Conservation (phyloP, 768 basidiomycete species). For the Amylocystis lapponica region DNA sequence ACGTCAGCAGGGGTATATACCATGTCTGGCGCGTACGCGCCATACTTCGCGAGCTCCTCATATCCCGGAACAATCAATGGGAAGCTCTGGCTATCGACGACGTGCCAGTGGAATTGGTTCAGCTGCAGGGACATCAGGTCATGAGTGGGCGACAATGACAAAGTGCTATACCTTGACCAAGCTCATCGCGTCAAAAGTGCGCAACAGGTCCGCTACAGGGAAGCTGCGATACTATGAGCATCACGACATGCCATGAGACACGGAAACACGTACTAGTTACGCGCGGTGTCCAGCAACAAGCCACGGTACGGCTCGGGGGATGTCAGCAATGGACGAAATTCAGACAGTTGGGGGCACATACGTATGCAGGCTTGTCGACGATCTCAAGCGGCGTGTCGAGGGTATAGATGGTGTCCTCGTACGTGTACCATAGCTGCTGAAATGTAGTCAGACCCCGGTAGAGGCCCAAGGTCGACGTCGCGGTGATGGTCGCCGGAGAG, state of each 20-base stretch:
- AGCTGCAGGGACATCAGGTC: slow-evolving; percentile 24
- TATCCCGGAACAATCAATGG: slow-evolving; percentile 36
- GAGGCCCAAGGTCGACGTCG: slow-evolving; percentile 62
- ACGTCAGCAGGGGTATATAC: slow-evolving; percentile 35
- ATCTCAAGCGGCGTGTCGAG: slow-evolving; percentile 54
- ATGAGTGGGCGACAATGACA: background rate
- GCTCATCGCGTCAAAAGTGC: slow-evolving; percentile 72
- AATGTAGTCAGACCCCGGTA: slow-evolving; percentile 77
- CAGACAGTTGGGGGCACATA: slow-evolving; percentile 26
- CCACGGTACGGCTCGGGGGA: slow-evolving; percentile 79
- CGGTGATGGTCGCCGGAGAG: slow-evolving; percentile 44
- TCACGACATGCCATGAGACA: too few relatives aligned
- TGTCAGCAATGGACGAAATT: slow-evolving; percentile 1
- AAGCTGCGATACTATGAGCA: slow-evolving; percentile 34
- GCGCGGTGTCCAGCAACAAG: slow-evolving; percentile 74
- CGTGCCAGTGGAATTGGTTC: slow-evolving; percentile 44
- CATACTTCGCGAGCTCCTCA: slow-evolving; percentile 34
- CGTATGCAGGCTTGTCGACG: slow-evolving; percentile 60
- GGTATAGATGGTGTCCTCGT: slow-evolving; percentile 42
- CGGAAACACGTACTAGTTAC: slow-evolving; percentile 57
- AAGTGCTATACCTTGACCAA: slow-evolving; percentile 14
- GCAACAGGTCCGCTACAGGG: slow-evolving; percentile 55
- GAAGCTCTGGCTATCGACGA: slow-evolving; percentile 48
- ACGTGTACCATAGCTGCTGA: slow-evolving; percentile 54
- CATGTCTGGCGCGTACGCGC: slow-evolving; percentile 34